A percentile compares a stretch with the other conserved stretches of the same genome.
Evolutionary conservation across 257 asterid species (phyloP).

Genomic region (Capsicum baccatum): DNA sequence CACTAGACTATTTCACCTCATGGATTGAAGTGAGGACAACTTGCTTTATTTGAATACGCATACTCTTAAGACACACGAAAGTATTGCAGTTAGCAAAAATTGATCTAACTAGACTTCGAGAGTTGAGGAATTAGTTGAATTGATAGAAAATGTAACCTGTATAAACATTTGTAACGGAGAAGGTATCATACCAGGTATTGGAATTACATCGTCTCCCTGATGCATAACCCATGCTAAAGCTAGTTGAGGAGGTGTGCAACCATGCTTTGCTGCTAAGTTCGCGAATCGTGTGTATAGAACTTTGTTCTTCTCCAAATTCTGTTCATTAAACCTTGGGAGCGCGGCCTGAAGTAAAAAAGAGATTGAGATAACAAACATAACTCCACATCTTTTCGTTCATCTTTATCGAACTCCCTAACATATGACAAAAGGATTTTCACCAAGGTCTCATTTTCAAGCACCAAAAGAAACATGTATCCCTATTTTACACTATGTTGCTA

Average conservation of each 20-base stretch:
- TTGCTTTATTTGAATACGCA: background rate
- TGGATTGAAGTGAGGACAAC: background rate
- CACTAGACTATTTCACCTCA: too few species aligned
- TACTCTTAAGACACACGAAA: background rate
- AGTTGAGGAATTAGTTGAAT: background rate
- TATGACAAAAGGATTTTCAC: background rate
- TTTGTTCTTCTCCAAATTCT: conserved; percentile 54
- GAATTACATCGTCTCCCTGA: conserved; percentile 57
- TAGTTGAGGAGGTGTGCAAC: conserved; percentile 56
- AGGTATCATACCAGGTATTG: conserved; percentile 51
- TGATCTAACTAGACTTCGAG: background rate
- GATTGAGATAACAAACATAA: background rate
- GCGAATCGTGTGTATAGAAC: conserved; percentile 41
- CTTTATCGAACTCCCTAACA: background rate
- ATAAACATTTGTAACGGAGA: background rate
- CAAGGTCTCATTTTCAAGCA: background rate
- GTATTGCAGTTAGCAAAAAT: background rate
- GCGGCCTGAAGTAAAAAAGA: conserved; percentile 29
- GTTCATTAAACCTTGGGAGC: conserved; percentile 51
- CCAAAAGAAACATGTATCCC: background rate
- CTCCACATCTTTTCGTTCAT: background rate
- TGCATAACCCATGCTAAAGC: conserved; percentile 64
- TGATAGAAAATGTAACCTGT: background rate
- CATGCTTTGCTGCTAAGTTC: conserved; percentile 45
- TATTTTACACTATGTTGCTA: background rate